Evolutionary conservation across 768 basidiomycete genomes (phyloP), one percentile per base, ranked within the genome.

Genomic region (Pisolithus sp.): DNA sequence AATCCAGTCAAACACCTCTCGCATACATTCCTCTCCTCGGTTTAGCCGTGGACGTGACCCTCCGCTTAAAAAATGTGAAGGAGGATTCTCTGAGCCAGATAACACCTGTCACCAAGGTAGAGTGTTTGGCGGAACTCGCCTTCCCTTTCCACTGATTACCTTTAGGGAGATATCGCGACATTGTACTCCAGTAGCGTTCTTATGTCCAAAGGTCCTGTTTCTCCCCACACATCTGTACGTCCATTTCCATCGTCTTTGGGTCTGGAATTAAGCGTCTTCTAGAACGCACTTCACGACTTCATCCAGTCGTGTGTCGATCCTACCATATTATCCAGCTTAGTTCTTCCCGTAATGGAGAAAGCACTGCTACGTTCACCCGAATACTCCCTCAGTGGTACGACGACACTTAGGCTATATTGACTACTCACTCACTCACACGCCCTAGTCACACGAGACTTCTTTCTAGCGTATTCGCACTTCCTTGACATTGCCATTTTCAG

Each of bases 301-400:
- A 76, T 90, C 52, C 61, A 67, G 3, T 74, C 68, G 0, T 79
- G 74, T 46, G 63, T 89, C 4, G 70, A 71, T 1, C 62, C 72
- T 0, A 73, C 77, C 0, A 81, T 85, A 36, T 68, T 93, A 26
- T 64, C 66, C 2, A 65, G 71, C 5, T 67, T 69, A 0, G 70
- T 94, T 41, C 68, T 93, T 0, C 89, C 91, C 0, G 74, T 76
- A 0, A 79, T 89, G 36, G 92, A 94, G 62, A 92, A 91, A 57
- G 80, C 88, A 2, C 63, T 95, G 7, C 68, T 91, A 9, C 81
- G 90, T 24, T 86, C 88, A 2, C 92, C 94, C 0, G 93, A 95
- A 65, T 73, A 79, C 39, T 80, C 86, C 0, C 74, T 95, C 4
- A 71, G 72, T 34, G 73, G 89, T 89, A 53, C 46, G 78, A 62